Evolutionary conservation across 1,284 basidiomycete genomes (phyloP), one percentile per base, ranked within the genome.

Genomic region (Naganishia sp.): DNA sequence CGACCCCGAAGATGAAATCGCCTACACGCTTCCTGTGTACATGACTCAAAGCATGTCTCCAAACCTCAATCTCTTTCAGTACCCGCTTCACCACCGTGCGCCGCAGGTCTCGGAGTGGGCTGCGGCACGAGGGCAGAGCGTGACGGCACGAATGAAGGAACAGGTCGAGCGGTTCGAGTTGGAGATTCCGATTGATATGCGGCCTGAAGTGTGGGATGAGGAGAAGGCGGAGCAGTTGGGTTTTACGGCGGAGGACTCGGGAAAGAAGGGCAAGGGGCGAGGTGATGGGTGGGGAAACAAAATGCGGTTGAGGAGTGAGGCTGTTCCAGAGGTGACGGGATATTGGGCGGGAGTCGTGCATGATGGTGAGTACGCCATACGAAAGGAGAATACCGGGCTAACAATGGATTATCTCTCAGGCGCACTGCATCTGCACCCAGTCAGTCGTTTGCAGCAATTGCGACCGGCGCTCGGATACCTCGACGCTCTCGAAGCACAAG

Each of bases 141-240:
- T 80, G 55, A 76, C 77, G 11, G 63, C 76, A 2, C 66, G 78
- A 47, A 72, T 79, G 13, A 80, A 80, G 67, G 79, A 79, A 67
- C 55, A 64, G 1, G 73, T 72, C 2, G 74, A 73, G 4, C 66
- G 76, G 47, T 72, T 80, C 15, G 79, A 80, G 66, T 71, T 80
- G 35, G 79, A 79, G 67, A 69, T 80, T 0, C 79, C 79, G 3
- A 72, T 80, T 31, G 76, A 79, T 70, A 75, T 70, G 11, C 71
- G 74, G 25, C 49, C 65, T 18, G 69, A 70, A 35, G 75, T 77
- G 18, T 80, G 79, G 79, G 69, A 78, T 50, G 76, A 79, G 45
- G 77, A 79, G 45, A 68, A 74, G 39, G 78, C 77, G 18, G 71
- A 71, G 31, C 76, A 78, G 35, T 70, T 78, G 43, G 74, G 74